Base-by-base conservation (phyloP, 305 asterid genomes). In the Fraxinus xanthoxyloides region DNA sequence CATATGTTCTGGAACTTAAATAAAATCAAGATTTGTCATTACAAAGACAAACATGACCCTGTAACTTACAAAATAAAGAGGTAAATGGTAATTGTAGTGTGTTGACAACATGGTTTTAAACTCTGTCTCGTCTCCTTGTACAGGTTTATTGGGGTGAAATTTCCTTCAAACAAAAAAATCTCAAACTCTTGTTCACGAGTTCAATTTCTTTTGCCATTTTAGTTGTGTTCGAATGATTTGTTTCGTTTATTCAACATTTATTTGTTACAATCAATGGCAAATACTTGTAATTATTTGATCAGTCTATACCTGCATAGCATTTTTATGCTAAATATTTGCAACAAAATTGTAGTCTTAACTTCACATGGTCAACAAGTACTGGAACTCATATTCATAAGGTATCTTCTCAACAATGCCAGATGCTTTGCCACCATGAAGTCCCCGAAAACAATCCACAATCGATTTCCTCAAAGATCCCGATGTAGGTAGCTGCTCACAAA, bases 401-500 rank as follows among this genome's bases (percentile, higher is more conserved):
- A 92, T 91, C 85, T 91, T 94, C 77, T 94, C 97, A 24, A 94
- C 83, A 67, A 87, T 80, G 61, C 90, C 74, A 6, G 95, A 81
- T 5, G 83, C 77, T 76, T 90, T 90, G 26, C 87, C 86, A 13
- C 87, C 82, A 43, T 85, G 89, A 59, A 72, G 67, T 7, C 92
- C 90, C 61, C 92, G 88, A 69, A 86, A 94, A 78, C 95, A 94
- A 76, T 92, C 97, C 5, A 93, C 97, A n/a, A 93, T 90, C 2
- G 98, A 92, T 85, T 93, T 94, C 81, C 97, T 88, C 80, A 94
- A 72, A 0, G 98, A 84, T 9, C 97, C 97, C 1, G 98, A 90
- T 0, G 98, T 87, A 0, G 98, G 97, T 82, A 94, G 86, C 86
- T 94, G 97, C 24, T 90, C 93, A 81, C 93, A 92, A 40, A 94